phyloP scores from a whole-genome alignment of 805 yeast species.

The Schizosaccharomyces octosporus region DNA sequence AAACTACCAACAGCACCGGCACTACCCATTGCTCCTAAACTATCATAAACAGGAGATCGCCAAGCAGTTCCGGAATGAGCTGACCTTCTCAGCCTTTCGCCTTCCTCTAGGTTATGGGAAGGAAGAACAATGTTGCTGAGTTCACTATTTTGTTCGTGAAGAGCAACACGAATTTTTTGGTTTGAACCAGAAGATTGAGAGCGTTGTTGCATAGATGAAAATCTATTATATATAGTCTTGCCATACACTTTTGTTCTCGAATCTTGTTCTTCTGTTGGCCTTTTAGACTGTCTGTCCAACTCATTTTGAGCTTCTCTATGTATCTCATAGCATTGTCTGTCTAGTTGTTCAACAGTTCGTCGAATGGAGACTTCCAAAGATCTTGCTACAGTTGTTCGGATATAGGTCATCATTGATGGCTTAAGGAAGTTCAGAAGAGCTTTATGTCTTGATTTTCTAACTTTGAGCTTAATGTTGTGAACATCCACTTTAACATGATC shows the following conservation, averaged over 20 bases:
- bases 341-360: slow-evolving; percentile 6
- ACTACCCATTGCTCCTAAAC: background rate
- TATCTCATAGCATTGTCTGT: slow-evolving; percentile 5
- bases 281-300: background rate
- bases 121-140: slow-evolving; percentile 7
- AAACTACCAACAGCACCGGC: too few species aligned
- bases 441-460: slow-evolving; percentile 7
- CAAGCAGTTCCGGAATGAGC: slow-evolving; percentile 7
- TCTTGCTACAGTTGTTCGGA: slow-evolving; percentile 6
- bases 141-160: slow-evolving; percentile 4
- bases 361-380: slow-evolving; percentile 7
- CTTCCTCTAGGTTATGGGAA: slow-evolving; percentile 2
- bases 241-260: slow-evolving; percentile 4
- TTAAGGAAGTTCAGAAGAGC: slow-evolving; percentile 6
- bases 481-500: slow-evolving; percentile 7
- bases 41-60: slow-evolving; percentile 6
- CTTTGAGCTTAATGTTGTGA: slow-evolving; percentile 4
- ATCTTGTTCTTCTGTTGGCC: slow-evolving; percentile 2
- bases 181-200: slow-evolving; percentile 2
- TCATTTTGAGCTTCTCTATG: slow-evolving; percentile 5
- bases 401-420: slow-evolving; percentile 5
- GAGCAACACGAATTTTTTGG: slow-evolving; percentile 4
- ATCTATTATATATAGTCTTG: slow-evolving; percentile 4
- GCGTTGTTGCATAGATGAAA: background rate
- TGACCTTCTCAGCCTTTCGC: slow-evolving; percentile 5